Percentiles rank a stretch among this genome's conserved stretches.
Evolutionary conservation across 148 eudicot species (phyloP).

Genomic region (Arctostaphylos glauca): DNA sequence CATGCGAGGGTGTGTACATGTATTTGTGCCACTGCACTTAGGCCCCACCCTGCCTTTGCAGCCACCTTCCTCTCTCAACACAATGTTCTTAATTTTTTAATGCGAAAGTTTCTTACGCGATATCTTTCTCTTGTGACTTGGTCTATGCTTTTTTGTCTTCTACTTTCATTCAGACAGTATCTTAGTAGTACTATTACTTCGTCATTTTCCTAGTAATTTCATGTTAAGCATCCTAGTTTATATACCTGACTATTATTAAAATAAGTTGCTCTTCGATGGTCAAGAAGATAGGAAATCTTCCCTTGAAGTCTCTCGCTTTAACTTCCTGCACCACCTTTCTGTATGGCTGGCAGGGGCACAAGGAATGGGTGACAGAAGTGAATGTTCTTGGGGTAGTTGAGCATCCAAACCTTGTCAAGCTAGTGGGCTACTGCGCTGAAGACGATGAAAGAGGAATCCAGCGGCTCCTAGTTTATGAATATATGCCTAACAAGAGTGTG

Average conservation of each 20-base stretch:
- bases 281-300: neutral
- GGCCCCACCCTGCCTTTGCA: too few species aligned
- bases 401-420: constrained; percentile 84
- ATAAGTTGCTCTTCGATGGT: neutral
- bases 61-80: neutral
- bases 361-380: constrained; percentile 96
- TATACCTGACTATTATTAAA: neutral
- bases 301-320: neutral
- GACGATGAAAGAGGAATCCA: constrained; percentile 98
- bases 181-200: neutral
- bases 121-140: neutral
- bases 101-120: neutral
- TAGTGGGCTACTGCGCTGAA: constrained; percentile 89
- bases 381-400: constrained; percentile 90
- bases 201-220: neutral
- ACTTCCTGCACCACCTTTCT: neutral
- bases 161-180: neutral
- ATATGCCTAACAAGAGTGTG: constrained; percentile 88
- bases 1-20: neutral
- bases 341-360: constrained; percentile 67
- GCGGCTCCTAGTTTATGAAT: constrained; percentile 81
- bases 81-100: neutral
- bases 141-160: neutral
- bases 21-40: too few species aligned
- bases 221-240: neutral